Conservation (phyloP, 2,329 filamentous ascomycete genomes). For the Ceratocystis papillata region DNA sequence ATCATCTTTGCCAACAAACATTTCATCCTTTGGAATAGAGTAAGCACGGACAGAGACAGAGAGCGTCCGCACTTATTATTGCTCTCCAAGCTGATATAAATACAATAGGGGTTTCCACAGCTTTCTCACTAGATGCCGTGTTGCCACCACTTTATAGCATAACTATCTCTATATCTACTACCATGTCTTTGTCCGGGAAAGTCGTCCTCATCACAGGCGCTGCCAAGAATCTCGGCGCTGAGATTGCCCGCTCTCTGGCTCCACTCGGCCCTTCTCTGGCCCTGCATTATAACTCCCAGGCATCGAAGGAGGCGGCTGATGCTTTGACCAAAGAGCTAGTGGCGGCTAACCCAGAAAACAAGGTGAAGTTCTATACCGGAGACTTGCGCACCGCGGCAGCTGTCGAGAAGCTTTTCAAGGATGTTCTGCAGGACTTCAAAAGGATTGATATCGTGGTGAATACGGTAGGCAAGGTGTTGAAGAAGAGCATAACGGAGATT, state of each 20-base stretch:
- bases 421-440: constrained; percentile 35
- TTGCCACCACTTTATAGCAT: no score
- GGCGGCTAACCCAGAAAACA: constrained; percentile 29
- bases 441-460: constrained; percentile 42
- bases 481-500: constrained; percentile 38
- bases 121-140: not conserved
- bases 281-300: constrained; percentile 44
- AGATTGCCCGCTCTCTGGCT: constrained; percentile 47
- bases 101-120: not conserved
- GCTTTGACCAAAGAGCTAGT: constrained; percentile 34
- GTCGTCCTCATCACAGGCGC: constrained; percentile 44
- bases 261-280: constrained; percentile 46
- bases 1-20: no score
- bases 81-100: not conserved
- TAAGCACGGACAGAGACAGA: no score
- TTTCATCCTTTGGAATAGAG: no score
- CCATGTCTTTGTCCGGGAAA: constrained; percentile 33
- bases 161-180: not conserved
- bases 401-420: constrained; percentile 35
- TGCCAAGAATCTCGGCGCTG: constrained; percentile 50
- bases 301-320: constrained; percentile 32
- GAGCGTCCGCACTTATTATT: no score
- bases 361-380: constrained; percentile 35
- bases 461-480: constrained; percentile 40
- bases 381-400: constrained; percentile 35